phyloP scores from a whole-genome alignment of 164 flowering plant species.

The Annona cherimola region DNA sequence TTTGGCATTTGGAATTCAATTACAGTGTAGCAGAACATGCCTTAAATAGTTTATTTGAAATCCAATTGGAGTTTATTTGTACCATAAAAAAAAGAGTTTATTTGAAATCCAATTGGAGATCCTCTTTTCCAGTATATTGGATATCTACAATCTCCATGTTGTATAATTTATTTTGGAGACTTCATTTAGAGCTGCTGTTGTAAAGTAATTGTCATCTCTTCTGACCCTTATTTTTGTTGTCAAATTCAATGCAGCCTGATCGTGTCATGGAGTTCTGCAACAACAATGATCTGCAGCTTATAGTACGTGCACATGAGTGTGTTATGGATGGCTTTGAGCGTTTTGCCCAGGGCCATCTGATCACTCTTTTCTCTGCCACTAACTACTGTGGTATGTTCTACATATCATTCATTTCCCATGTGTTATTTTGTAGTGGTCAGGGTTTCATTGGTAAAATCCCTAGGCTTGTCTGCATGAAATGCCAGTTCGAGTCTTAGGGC shows the following conservation, averaged over 20 bases:
- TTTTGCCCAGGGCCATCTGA: slow-evolving; percentile 97
- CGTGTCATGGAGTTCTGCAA: slow-evolving; percentile 99
- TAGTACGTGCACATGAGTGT: slow-evolving; percentile 98
- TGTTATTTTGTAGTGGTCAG: neutral
- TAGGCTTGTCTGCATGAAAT: too few species aligned
- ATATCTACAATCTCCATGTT: neutral
- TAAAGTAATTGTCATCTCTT: neutral
- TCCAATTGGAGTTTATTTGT: too few species aligned
- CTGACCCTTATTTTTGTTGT: neutral
- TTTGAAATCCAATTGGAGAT: too few species aligned
- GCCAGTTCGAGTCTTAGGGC: too few species aligned
- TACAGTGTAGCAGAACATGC: too few species aligned
- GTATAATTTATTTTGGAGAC: neutral
- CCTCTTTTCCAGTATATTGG: too few species aligned
- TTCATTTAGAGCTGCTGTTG: neutral
- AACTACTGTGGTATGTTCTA: slow-evolving; percentile 80
- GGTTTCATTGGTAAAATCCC: too few species aligned
- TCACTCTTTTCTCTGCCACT: slow-evolving; percentile 98
- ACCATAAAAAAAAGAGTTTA: too few species aligned
- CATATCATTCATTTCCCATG: neutral
- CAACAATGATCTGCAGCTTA: slow-evolving; percentile 96
- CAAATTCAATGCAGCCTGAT: slow-evolving; percentile 68
- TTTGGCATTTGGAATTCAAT: too few species aligned
- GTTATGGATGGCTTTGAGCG: slow-evolving; percentile 99
- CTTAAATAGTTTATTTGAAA: too few species aligned